Evolutionary conservation across 2,329 filamentous ascomycete species (phyloP).

Genomic region (Penicillium crustosum): DNA sequence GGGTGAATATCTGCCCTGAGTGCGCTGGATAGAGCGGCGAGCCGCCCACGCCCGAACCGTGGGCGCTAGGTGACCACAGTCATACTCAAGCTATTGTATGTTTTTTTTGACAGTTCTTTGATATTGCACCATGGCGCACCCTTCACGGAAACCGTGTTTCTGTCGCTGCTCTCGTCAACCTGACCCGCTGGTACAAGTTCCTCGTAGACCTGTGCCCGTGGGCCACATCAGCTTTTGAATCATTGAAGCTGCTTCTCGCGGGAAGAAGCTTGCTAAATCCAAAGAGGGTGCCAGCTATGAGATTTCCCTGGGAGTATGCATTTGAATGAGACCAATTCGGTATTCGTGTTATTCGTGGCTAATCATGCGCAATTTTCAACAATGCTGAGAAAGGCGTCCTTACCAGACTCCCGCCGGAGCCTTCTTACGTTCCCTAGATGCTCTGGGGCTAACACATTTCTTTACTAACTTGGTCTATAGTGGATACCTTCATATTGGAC

Average conservation of each 20-base stretch:
- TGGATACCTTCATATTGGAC: conserved; percentile 91
- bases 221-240: conserved; percentile 68
- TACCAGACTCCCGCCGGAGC: conserved; percentile 89
- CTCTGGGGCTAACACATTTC: background rate
- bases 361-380: conserved; percentile 38
- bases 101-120: too few species aligned
- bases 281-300: conserved; percentile 86
- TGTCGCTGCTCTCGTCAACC: conserved; percentile 70
- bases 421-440: conserved; percentile 60
- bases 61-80: too few species aligned
- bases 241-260: conserved; percentile 67
- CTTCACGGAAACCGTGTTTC: conserved; percentile 81
- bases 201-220: conserved; percentile 79
- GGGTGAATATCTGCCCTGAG: too few species aligned
- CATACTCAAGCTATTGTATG: too few species aligned
- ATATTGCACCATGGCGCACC: conserved; percentile 79
- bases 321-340: background rate
- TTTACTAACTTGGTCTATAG: conserved; percentile 7
- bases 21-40: too few species aligned
- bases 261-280: conserved; percentile 66
- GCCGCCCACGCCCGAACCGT: too few species aligned
- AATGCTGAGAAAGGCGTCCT: conserved; percentile 87
- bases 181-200: conserved; percentile 83
- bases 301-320: conserved; percentile 60
- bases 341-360: background rate